Base-by-base conservation (phyloP, 345 rosid species). In the Lumnitzera racemosa region DNA sequence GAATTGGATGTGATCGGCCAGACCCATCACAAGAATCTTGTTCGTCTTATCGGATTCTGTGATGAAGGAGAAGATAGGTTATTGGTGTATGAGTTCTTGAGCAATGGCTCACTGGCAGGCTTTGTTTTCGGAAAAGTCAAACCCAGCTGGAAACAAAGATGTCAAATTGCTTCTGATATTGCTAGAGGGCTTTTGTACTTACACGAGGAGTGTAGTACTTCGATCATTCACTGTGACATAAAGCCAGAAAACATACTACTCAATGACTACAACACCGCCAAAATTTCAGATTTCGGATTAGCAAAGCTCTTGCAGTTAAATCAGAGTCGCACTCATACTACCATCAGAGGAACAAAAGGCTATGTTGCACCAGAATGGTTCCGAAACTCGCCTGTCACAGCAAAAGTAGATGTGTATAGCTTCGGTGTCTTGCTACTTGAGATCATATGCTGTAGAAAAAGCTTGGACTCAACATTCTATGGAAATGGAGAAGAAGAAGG, bases 181-280 rank as follows among this genome's bases (percentile, higher is more conserved):
- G 79, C 75, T 15, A 64, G 76, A 60, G 82, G 82, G 7, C 66
- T 78, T 0, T 24, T 64, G 0, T 75, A 78, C 61, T 72, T 70
- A 11, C 78, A 75, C 8, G 80, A 78, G 25, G 80, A 78, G 47
- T 70, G 83, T 69, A 36, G 53, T 36, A 61, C 55, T 9, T 72
- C 67, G 70, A 75, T 78, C 58, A 75, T 78, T 41, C 80, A 75
- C 48, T 75, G 80, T 2, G 79, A 72, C 20, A 74, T 74, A 65
- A 74, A 78, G 74, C 79, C 82, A 20, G 72, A 78, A 56, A 78
- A 78, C 52, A 64, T 74, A 46, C 77, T 74, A 16, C 74, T 78
- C 1, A 71, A 78, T 46, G 65, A 69, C 3, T 0, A 31, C 29
- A 14, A 29, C 13, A 55, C 12, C 0, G 71, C 67, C 0, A 58